Evolutionary conservation across 495 filamentous ascomycete species (phyloP), one percentile per base, ranked within the genome.

Genomic region (Margaritispora aquatica): DNA sequence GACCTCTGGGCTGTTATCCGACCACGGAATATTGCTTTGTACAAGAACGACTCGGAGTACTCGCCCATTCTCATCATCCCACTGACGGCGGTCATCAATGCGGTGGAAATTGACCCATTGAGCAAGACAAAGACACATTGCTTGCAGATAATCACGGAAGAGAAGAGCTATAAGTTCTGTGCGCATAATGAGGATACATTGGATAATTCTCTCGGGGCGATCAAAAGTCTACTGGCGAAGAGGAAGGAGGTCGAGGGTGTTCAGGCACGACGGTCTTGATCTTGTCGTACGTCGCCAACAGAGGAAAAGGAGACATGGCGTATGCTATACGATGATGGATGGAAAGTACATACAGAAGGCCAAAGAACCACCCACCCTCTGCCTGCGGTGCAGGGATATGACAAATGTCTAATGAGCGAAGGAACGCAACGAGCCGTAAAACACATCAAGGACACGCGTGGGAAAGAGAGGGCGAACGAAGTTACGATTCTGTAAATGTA

Each of bases 1-100:
- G 87, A 89, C 61, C 78, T 89, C 29, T 98, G 94, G 94, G 86
- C 87, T 0, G 94, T 98, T 0, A 74, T 97, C n/a, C 88, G 92
- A 31, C 86, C 91, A 0, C 87, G 88, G 59, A 89, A 89, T 54
- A 72, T 97, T 50, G 88, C 90, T 7, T 84, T 97, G 21, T 97
- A 98, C 75, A 97, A 97, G 72, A 86, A 92, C 65, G 92, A 95
- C 27, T 71, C 84, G 71, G 94, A 98, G 74, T 97, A 97, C 70
- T 87, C 88, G 19, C 89, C 93, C 1, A 74, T 87, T 58, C 86
- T 92, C 54, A 87, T 98, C 65, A 77, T 97, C 48, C 85, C 87
- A 1, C 80, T 97, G 65, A 77, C 83, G 5, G 84, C 81, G 41
- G 84, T 98, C 58, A 88, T 97, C 67, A 88, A 96, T 65, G 94